Conservation (phyloP, 148 eudicot species). For the Amaranthus cruentus region DNA sequence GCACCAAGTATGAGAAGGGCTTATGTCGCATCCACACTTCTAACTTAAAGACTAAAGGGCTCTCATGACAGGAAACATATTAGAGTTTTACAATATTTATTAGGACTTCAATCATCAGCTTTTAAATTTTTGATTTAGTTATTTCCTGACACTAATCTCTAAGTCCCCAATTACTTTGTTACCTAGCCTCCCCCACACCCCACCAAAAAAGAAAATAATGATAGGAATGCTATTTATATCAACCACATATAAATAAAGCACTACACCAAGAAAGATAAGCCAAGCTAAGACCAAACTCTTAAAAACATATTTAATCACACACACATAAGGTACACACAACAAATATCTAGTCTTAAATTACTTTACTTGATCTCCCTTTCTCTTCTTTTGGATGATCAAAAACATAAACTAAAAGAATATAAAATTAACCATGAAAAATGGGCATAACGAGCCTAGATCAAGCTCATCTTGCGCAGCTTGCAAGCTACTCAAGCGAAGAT, state of each 20-base stretch:
- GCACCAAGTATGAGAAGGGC: too few species aligned
- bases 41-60: too few species aligned
- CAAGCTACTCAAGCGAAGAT: constrained; percentile 69
- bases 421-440: constrained; percentile 24
- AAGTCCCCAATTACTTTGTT: too few species aligned
- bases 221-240: neutral
- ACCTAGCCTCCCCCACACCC: neutral
- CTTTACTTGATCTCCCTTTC: neutral
- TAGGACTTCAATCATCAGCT: too few species aligned
- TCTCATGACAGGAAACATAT: too few species aligned
- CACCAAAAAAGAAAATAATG: neutral
- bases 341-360: neutral
- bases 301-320: neutral
- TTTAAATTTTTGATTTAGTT: too few species aligned
- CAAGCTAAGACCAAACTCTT: neutral
- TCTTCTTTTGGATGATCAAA: neutral
- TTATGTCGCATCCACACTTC: too few species aligned
- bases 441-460: constrained; percentile 51
- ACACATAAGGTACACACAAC: neutral
- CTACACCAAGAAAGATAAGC: constrained; percentile 3
- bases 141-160: too few species aligned
- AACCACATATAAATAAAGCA: constrained; percentile 2
- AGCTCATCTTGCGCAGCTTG: constrained; percentile 88
- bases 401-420: too few species aligned
- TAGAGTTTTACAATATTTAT: too few species aligned